Conservation (phyloP, 1,139 yeast genomes). For the Blastobotrys capitulatus region DNA sequence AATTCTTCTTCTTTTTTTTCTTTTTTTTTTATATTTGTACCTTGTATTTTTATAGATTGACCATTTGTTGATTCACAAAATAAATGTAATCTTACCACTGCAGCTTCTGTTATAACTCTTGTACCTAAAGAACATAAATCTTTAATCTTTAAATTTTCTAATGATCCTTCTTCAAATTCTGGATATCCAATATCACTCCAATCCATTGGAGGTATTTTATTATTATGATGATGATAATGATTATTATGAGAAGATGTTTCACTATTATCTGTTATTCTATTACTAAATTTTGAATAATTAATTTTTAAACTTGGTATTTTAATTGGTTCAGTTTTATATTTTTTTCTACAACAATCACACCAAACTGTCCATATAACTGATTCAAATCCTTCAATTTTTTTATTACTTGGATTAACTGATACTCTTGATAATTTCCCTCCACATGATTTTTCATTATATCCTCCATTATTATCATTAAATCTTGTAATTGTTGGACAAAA, state of each 20-base stretch:
- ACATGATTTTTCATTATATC: neutral
- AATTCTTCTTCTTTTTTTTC: neutral
- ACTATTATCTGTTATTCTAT: neutral
- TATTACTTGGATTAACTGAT: neutral
- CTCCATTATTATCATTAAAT: neutral
- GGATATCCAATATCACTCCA: slow-evolving; percentile 1
- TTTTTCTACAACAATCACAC: neutral
- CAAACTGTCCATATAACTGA: neutral
- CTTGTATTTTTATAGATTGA: neutral
- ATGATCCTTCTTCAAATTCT: neutral
- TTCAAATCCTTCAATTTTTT: neutral
- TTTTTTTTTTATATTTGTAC: neutral
- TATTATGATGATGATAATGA: neutral
- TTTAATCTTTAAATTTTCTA: neutral
- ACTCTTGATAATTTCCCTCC: neutral
- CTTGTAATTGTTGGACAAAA: neutral
- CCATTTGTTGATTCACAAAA: neutral
- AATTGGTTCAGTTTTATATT: neutral
- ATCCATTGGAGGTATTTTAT: neutral
- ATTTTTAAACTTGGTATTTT: neutral
- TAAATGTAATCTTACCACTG: neutral
- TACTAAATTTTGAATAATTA: neutral
- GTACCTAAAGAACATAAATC: neutral
- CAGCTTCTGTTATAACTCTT: neutral
- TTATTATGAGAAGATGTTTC: no score